Conservation (phyloP, 2,329 filamentous ascomycete genomes). For the Penicillium sp. region DNA sequence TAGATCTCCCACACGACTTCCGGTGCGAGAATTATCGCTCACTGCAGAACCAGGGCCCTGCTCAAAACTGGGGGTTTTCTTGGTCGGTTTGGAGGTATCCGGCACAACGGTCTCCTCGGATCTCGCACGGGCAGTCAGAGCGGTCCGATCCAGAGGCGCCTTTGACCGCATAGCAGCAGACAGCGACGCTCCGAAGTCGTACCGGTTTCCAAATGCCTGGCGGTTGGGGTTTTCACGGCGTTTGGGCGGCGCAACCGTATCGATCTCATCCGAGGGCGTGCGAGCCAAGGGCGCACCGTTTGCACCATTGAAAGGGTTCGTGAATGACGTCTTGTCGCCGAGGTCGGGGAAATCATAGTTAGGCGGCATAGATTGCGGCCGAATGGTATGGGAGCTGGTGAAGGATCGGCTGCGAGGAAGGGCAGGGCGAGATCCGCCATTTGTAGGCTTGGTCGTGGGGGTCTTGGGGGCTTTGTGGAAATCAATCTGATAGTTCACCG, state of each 20-base stretch:
- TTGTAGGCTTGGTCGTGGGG: conserved; percentile 53
- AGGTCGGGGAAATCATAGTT: conserved; percentile 71
- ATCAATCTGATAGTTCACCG: conserved; percentile 88
- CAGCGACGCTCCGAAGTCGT: conserved; percentile 93
- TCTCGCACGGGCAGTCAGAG: conserved; percentile 55
- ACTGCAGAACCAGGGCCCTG: conserved; percentile 21
- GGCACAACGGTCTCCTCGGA: conserved; percentile 44
- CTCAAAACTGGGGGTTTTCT: conserved; percentile 15
- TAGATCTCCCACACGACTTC: conserved; percentile 26
- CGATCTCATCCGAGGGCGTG: conserved; percentile 67
- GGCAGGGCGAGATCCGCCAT: conserved; percentile 51
- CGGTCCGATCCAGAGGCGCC: conserved; percentile 64
- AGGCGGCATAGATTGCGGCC: conserved; percentile 52
- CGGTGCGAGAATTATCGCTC: conserved; percentile 16
- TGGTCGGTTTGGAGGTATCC: conserved; percentile 8
- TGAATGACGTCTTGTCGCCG: conserved; percentile 56
- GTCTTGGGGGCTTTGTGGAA: conserved; percentile 77
- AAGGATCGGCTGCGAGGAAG: conserved; percentile 68
- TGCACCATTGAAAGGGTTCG: conserved; percentile 61
- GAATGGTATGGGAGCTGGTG: conserved; percentile 51
- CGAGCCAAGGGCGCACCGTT: conserved; percentile 70
- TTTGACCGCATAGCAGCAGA: conserved; percentile 71
- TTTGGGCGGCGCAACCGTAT: conserved; percentile 56
- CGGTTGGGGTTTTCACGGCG: conserved; percentile 53
- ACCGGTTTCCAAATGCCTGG: conserved; percentile 84